A percentile compares a stretch with the other conserved stretches of the same genome.
These are phyloP conservation scores for Erysimum cheiri DNA, from an alignment of 441 rosid species.

Conservation along the genomic window DNA sequence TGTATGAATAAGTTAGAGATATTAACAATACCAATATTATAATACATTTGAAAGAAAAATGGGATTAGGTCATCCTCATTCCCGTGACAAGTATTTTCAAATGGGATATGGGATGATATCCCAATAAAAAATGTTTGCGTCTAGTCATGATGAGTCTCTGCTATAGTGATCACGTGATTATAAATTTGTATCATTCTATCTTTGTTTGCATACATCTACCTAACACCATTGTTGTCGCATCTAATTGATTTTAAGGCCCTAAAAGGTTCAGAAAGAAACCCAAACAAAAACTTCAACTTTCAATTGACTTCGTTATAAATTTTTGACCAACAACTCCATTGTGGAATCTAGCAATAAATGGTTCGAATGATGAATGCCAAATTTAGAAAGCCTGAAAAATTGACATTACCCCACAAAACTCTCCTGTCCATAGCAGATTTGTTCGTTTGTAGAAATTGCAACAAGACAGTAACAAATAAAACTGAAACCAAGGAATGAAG, in stretches of 20 bases:
- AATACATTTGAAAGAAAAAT: too few relatives aligned
- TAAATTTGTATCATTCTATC: neutral
- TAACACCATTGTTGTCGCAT: neutral
- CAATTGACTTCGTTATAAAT: neutral
- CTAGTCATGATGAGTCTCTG: slow-evolving; percentile 3
- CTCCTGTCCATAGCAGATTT: slow-evolving; percentile 65
- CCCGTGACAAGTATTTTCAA: slow-evolving; percentile 1
- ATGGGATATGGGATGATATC: neutral
- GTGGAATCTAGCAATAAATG: neutral
- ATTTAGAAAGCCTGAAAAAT: slow-evolving; percentile 15
- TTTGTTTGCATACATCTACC: slow-evolving; percentile 4
- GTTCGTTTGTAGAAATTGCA: slow-evolving; percentile 26
- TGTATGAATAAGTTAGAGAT: too few relatives aligned
- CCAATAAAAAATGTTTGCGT: neutral
- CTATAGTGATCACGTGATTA: slow-evolving; percentile 12
- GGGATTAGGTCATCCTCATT: neutral
- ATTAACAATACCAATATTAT: too few relatives aligned
- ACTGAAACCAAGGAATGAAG: slow-evolving; percentile 29
- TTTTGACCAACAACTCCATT: slow-evolving; percentile 15
- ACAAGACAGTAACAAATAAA: slow-evolving; percentile 35
- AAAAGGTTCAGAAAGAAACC: neutral
- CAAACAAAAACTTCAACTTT: neutral
- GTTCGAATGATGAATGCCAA: slow-evolving; percentile 8
- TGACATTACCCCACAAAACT: slow-evolving; percentile 52
- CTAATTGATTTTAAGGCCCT: neutral